These are phyloP conservation scores for Wallemia mellicola DNA, from an alignment of 1,284 basidiomycete species.

Conservation along the genomic window DNA sequence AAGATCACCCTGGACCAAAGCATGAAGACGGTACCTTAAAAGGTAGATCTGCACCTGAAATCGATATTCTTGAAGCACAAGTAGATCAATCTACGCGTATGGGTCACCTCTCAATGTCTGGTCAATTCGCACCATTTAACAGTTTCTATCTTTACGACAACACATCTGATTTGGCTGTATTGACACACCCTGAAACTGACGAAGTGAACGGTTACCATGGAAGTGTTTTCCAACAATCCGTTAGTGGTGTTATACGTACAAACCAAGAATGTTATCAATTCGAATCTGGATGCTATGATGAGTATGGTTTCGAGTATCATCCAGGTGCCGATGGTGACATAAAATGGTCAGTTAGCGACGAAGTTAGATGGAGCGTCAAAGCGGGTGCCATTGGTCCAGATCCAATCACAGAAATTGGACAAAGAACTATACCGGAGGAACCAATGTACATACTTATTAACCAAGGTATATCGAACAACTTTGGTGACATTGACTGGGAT, in stretches of 20 bases:
- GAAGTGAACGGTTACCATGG: background rate
- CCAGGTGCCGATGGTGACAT: slow-evolving; percentile 21
- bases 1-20: slow-evolving; percentile 32
- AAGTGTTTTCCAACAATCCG: background rate
- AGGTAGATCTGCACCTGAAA: slow-evolving; percentile 31
- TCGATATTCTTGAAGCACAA: slow-evolving; percentile 17
- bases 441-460: slow-evolving; percentile 19
- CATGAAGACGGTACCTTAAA: slow-evolving; percentile 10
- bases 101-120: background rate
- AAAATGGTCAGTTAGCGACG: slow-evolving; percentile 44
- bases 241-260: background rate
- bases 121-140: slow-evolving; percentile 1
- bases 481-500: background rate
- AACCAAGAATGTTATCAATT: background rate
- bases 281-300: background rate
- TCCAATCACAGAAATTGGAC: slow-evolving; percentile 29
- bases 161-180: background rate
- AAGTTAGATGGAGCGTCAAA: slow-evolving; percentile 16
- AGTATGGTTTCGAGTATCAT: background rate
- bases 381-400: slow-evolving; percentile 27
- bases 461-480: slow-evolving; percentile 1
- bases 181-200: background rate
- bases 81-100: background rate
- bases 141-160: background rate
- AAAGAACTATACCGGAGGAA: slow-evolving; percentile 47